Percentiles rank a stretch among this genome's conserved stretches.
phyloP scores from a whole-genome alignment of 2,329 filamentous ascomycete species.

The Penicillium sp. region DNA sequence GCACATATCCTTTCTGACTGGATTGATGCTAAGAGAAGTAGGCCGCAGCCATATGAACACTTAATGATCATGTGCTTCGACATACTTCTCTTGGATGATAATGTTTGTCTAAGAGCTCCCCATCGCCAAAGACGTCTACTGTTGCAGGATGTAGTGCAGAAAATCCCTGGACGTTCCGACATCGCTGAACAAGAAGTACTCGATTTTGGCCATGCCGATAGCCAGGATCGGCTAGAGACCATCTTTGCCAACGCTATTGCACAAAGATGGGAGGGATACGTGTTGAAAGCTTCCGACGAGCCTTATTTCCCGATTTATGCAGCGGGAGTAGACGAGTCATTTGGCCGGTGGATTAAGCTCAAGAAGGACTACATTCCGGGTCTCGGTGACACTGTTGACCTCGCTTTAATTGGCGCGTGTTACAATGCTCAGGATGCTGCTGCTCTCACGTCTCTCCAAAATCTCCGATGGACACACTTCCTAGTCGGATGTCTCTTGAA shows the following conservation, averaged over 20 bases:
- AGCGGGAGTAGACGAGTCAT: slow-evolving; percentile 29
- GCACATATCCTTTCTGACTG: too few species aligned
- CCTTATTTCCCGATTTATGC: slow-evolving; percentile 69
- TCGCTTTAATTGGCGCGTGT: slow-evolving; percentile 74
- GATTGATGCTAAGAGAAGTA: slow-evolving; percentile 26
- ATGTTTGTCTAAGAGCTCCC: slow-evolving; percentile 52
- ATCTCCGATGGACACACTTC: slow-evolving; percentile 76
- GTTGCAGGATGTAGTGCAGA: slow-evolving; percentile 59
- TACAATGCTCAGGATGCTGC: slow-evolving; percentile 67
- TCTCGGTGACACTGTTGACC: slow-evolving; percentile 81
- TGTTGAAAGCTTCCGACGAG: slow-evolving; percentile 74
- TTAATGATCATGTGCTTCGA: slow-evolving; percentile 65
- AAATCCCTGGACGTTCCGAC: slow-evolving; percentile 63
- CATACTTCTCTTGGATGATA: slow-evolving; percentile 59
- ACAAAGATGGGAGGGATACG: slow-evolving; percentile 72
- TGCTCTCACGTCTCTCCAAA: slow-evolving; percentile 52
- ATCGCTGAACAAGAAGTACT: slow-evolving; percentile 68
- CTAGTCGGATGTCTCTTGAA: slow-evolving; percentile 76
- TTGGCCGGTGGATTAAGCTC: slow-evolving; percentile 70
- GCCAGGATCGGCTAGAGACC: slow-evolving; percentile 58
- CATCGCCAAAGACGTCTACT: slow-evolving; percentile 49
- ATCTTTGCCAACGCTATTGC: slow-evolving; percentile 69
- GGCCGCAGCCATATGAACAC: slow-evolving; percentile 56
- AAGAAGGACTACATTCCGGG: slow-evolving; percentile 83
- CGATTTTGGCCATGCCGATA: slow-evolving; percentile 61